Base-by-base conservation (phyloP, 140 eudicot species). In the Stevia rebaudiana region DNA sequence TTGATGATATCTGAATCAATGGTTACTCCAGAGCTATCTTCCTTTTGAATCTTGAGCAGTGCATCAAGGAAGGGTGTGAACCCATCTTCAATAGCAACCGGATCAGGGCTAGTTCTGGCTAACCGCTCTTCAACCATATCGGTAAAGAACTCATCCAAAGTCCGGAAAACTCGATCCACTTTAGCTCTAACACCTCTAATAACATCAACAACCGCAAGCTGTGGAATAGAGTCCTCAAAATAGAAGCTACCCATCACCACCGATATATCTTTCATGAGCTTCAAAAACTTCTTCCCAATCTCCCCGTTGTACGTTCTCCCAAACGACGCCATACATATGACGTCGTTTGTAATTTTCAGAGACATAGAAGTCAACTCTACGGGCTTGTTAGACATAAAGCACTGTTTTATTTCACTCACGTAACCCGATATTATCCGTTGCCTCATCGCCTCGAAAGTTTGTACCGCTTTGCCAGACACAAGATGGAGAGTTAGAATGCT, bases 331-430 rank as follows among this genome's bases (percentile, higher is more conserved):
- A 23, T 50, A 19, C 57, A 50, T 0, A 33, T 50, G 7, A 50
- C 3, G n/a, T 50, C 57, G 15, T 50, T 50, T 1, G 57, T 0
- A 23, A 50, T 21, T 11, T 5, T 7, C 0, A 21, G 3, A 11
- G 33, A 11, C 57, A 50, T 50, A 19, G 30, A 21, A 11, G 31
- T 50, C 8, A 50, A 9, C 0, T 50, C 57, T 50, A 23, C 33
- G 22, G 33, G 65, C 47, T 58, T 58, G 65, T 58, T 58, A 35
- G 65, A 36, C 15, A 11, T 8, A 13, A 35, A 58, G 17, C 65
- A 35, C 65, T 36, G 47, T 16, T 21, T 19, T 35, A 58, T 58
- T 12, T 58, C 22, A 1, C 10, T 39, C 3, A 58, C 47, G 17
- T 39, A 58, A 3, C 43, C 65, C 28, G 65, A 30, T 0, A 58